A percentile compares a stretch with the other conserved stretches of the same genome.
phyloP scores from a whole-genome alignment of 106 monocot genomes.

The Acanthochlamys bracteata region DNA sequence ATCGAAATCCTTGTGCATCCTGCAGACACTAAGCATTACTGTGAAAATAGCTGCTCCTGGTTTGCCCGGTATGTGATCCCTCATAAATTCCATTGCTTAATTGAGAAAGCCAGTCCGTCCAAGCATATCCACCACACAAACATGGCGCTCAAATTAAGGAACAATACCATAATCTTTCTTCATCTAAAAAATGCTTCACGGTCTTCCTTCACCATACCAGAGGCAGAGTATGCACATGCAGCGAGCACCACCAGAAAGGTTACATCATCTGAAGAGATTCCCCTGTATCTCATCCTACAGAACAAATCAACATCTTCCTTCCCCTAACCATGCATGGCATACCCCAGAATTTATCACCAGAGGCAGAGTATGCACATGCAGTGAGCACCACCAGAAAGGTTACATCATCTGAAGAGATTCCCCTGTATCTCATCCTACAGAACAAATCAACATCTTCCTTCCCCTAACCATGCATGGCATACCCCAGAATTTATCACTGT shows the following conservation, averaged over 20 bases:
- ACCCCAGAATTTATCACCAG: too few species aligned
- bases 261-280: conserved; percentile 30
- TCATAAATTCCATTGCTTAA: conserved; percentile 30
- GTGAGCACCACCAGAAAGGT: conserved; percentile 50
- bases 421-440: conserved; percentile 18
- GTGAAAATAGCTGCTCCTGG: conserved; percentile 47
- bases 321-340: conserved; percentile 51
- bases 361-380: conserved; percentile 57
- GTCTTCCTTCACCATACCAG: conserved; percentile 38
- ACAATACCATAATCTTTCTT: conserved; percentile 27
- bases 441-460: conserved; percentile 33
- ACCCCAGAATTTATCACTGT: conserved; percentile 51
- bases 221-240: conserved; percentile 56
- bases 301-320: conserved; percentile 33
- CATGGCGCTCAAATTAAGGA: conserved; percentile 41
- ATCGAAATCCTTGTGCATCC: conserved; percentile 41
- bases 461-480: conserved; percentile 51
- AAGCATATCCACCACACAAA: conserved; percentile 59
- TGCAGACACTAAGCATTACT: conserved; percentile 53
- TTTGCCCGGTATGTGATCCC: conserved; percentile 20
- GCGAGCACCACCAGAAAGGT: conserved; percentile 50
- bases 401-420: conserved; percentile 30
- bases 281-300: conserved; percentile 18
- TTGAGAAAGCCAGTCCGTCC: conserved; percentile 44
- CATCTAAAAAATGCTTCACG: conserved; percentile 34